Percentiles rank a stretch among this genome's conserved stretches.
These are phyloP conservation scores for Cercospora sojina DNA, from an alignment of 2,329 filamentous ascomycete species.

Conservation along the genomic window DNA sequence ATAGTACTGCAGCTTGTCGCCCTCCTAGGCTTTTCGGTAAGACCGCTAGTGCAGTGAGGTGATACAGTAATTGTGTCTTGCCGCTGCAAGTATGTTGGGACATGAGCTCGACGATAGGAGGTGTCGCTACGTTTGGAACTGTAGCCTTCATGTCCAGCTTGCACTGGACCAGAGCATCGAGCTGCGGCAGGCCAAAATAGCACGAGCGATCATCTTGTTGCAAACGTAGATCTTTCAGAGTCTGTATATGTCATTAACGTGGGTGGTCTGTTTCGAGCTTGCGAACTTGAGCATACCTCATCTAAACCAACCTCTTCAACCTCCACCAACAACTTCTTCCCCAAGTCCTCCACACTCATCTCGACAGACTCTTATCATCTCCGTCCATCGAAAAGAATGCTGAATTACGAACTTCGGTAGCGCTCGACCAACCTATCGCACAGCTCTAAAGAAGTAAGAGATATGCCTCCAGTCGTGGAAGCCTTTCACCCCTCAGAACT, in stretches of 20 bases:
- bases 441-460: neutral
- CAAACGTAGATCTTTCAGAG: constrained; percentile 42
- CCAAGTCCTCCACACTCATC: constrained; percentile 48
- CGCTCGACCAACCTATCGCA: neutral
- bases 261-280: neutral
- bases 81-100: constrained; percentile 53
- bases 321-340: constrained; percentile 54
- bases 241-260: constrained; percentile 34
- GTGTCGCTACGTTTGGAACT: constrained; percentile 15
- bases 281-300: constrained; percentile 45
- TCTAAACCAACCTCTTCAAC: constrained; percentile 51
- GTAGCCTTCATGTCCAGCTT: constrained; percentile 16
- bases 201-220: constrained; percentile 19
- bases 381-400: constrained; percentile 7
- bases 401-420: neutral
- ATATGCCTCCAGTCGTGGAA: constrained; percentile 58
- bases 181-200: constrained; percentile 46
- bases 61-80: constrained; percentile 61
- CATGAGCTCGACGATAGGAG: constrained; percentile 54
- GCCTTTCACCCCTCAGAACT: constrained; percentile 55
- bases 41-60: constrained; percentile 52
- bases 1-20: constrained; percentile 51
- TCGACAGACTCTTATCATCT: constrained; percentile 20
- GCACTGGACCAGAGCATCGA: constrained; percentile 45
- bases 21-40: constrained; percentile 51